A percentile compares a stretch with the other conserved stretches of the same genome.
Conservation (phyloP, 495 filamentous ascomycete genomes). For the Penicillium roqueforti region DNA sequence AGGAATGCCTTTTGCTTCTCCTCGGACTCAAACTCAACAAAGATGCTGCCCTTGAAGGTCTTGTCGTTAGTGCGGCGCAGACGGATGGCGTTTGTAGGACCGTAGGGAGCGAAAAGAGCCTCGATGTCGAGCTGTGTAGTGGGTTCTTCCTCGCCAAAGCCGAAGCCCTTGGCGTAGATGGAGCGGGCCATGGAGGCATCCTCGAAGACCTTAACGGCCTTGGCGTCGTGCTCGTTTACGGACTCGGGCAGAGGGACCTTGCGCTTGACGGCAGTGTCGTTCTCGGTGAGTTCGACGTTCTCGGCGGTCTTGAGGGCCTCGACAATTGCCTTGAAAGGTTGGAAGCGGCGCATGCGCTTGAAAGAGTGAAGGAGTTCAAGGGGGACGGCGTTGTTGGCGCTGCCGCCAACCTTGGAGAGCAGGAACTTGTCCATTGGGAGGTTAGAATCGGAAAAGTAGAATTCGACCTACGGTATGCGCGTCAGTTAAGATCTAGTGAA, state of each 20-base stretch:
- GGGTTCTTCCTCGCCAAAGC: slow-evolving; percentile 75
- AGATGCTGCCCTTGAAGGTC: slow-evolving; percentile 88
- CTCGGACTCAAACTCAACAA: slow-evolving; percentile 80
- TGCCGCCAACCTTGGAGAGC: slow-evolving; percentile 67
- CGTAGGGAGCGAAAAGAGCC: slow-evolving; percentile 79
- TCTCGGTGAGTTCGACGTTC: slow-evolving; percentile 62
- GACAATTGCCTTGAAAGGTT: slow-evolving; percentile 75
- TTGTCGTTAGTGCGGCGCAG: slow-evolving; percentile 70
- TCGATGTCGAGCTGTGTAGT: slow-evolving; percentile 90
- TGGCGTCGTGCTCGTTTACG: slow-evolving; percentile 38
- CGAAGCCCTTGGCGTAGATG: slow-evolving; percentile 84
- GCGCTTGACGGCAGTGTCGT: slow-evolving; percentile 67
- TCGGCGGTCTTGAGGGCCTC: slow-evolving; percentile 72
- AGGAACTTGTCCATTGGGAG: slow-evolving; percentile 84
- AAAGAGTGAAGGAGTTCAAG: slow-evolving; percentile 75
- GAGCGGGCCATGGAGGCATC: slow-evolving; percentile 55
- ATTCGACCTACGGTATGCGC: slow-evolving; percentile 68
- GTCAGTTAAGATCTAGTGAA: not conserved
- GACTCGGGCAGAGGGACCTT: slow-evolving; percentile 58
- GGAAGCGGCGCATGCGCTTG: slow-evolving; percentile 91
- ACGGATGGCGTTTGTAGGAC: slow-evolving; percentile 75
- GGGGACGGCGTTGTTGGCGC: slow-evolving; percentile 71
- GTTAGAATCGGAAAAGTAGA: slow-evolving; percentile 95
- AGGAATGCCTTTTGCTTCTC: slow-evolving; percentile 75
- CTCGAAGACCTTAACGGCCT: slow-evolving; percentile 52